A percentile compares a stretch with the other conserved stretches of the same genome.
Evolutionary conservation across 495 filamentous ascomycete genomes (phyloP).

Genomic region (Amphirosellinia nigrospora): DNA sequence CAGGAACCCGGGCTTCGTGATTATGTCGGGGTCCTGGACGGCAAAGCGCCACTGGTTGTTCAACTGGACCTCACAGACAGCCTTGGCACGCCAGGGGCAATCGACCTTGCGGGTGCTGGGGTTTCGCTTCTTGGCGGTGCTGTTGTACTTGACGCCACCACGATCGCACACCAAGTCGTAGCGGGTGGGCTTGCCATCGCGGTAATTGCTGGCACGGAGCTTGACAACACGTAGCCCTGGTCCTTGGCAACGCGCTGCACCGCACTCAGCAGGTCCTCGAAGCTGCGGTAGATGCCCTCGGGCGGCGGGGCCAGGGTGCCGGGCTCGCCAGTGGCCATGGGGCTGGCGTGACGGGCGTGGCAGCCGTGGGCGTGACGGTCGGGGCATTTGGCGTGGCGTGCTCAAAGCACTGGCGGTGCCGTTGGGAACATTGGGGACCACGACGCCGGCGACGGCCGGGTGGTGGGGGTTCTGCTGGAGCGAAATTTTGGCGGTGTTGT

Average conservation of each 20-base stretch:
- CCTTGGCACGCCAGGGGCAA: conserved; percentile 59
- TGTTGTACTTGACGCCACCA: conserved; percentile 59
- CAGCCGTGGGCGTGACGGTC: conserved; percentile 34
- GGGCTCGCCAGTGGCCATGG: conserved; percentile 39
- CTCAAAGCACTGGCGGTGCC: conserved; percentile 47
- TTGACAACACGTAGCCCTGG: conserved; percentile 58
- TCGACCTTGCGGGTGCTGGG: conserved; percentile 60
- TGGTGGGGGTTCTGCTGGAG: conserved; percentile 38
- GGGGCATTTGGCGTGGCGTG: conserved; percentile 41
- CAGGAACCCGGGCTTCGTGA: conserved; percentile 52
- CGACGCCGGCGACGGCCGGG: conserved; percentile 42
- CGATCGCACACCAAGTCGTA: conserved; percentile 60
- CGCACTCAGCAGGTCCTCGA: conserved; percentile 51
- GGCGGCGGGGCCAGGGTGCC: conserved; percentile 51
- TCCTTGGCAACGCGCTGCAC: conserved; percentile 55
- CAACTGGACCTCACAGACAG: conserved; percentile 57
- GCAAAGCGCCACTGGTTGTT: conserved; percentile 58
- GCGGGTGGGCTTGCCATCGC: conserved; percentile 56
- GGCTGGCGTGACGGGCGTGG: conserved; percentile 39
- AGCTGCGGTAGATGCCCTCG: conserved; percentile 53
- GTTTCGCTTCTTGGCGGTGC: conserved; percentile 59
- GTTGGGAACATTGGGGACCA: conserved; percentile 37
- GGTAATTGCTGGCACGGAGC: conserved; percentile 58
- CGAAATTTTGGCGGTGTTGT: conserved; percentile 40
- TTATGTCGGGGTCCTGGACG: conserved; percentile 55